A percentile compares a stretch with the other conserved stretches of the same genome.
Conservation (phyloP, 768 basidiomycete genomes). For the Suillus discolor region DNA sequence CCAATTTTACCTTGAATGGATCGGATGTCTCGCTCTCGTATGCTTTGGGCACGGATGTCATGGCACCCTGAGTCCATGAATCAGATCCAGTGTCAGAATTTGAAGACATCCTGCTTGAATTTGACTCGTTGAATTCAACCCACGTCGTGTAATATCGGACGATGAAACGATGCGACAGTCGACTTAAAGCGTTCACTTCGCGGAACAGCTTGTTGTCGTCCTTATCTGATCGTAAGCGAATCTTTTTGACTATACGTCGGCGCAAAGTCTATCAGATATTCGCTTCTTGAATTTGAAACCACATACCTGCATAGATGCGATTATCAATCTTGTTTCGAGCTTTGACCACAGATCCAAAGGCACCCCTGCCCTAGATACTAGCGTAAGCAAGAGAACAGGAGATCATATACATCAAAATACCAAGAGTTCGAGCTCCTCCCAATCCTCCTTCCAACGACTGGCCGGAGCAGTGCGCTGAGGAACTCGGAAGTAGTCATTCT, state of each 20-base stretch:
- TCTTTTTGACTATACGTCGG: slow-evolving; percentile 72
- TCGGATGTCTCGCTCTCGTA: slow-evolving; percentile 47
- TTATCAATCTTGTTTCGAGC: slow-evolving; percentile 87
- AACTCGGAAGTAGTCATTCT: slow-evolving; percentile 61
- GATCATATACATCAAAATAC: slow-evolving; percentile 39
- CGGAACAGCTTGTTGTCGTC: slow-evolving; percentile 88
- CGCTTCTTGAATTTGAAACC: not conserved
- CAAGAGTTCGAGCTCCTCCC: slow-evolving; percentile 88
- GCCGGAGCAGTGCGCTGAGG: slow-evolving; percentile 45
- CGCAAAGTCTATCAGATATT: slow-evolving; percentile 5
- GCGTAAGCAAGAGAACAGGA: not conserved
- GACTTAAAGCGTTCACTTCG: slow-evolving; percentile 87
- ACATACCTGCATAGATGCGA: slow-evolving; percentile 77
- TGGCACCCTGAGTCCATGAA: slow-evolving; percentile 45
- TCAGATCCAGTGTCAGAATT: slow-evolving; percentile 43
- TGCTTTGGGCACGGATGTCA: slow-evolving; percentile 59
- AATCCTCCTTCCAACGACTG: slow-evolving; percentile 91
- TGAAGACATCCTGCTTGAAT: slow-evolving; percentile 49
- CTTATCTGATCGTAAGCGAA: slow-evolving; percentile 75
- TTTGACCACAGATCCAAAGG: slow-evolving; percentile 94
- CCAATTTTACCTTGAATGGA: slow-evolving; percentile 66
- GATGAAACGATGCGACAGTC: slow-evolving; percentile 86
- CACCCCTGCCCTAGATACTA: slow-evolving; percentile 72
- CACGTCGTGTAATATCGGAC: slow-evolving; percentile 92
- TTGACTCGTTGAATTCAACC: slow-evolving; percentile 71